These are phyloP conservation scores for Blastobotrys raffinosifermentans DNA, from an alignment of 1,139 yeast genomes.

Conservation along the genomic window DNA sequence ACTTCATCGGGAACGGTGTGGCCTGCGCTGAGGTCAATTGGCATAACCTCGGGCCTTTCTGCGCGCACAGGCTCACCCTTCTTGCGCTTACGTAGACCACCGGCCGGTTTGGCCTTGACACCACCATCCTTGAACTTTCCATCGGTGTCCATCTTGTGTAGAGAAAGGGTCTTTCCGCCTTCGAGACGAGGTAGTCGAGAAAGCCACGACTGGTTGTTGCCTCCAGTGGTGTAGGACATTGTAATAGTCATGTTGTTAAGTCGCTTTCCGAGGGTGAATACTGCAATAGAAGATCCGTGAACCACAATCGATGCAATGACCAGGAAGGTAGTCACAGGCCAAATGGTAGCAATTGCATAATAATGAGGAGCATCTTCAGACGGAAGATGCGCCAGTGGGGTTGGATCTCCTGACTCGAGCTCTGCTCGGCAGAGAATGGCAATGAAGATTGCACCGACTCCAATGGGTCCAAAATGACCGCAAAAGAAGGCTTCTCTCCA, in stretches of 20 bases:
- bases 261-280: constrained; percentile 79
- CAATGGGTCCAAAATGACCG: constrained; percentile 98
- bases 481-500: constrained; percentile 96
- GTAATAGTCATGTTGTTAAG: constrained; percentile 90
- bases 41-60: constrained; percentile 24
- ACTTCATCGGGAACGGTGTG: constrained; percentile 22
- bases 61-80: constrained; percentile 33
- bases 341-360: constrained; percentile 64
- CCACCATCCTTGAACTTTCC: constrained; percentile 21
- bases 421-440: constrained; percentile 78
- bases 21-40: constrained; percentile 30
- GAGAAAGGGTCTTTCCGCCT: constrained; percentile 67
- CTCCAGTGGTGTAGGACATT: constrained; percentile 78
- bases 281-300: constrained; percentile 97
- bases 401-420: constrained; percentile 60
- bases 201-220: constrained; percentile 73
- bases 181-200: constrained; percentile 73
- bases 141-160: constrained; percentile 72
- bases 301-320: constrained; percentile 83
- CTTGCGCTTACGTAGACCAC: constrained; percentile 51
- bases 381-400: constrained; percentile 57
- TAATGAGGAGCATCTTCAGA: constrained; percentile 50
- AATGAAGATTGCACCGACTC: constrained; percentile 95
- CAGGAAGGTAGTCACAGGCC: constrained; percentile 89
- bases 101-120: constrained; percentile 65